Conservation (phyloP, 768 basidiomycete genomes). For the Rhizopogon salebrosus region DNA sequence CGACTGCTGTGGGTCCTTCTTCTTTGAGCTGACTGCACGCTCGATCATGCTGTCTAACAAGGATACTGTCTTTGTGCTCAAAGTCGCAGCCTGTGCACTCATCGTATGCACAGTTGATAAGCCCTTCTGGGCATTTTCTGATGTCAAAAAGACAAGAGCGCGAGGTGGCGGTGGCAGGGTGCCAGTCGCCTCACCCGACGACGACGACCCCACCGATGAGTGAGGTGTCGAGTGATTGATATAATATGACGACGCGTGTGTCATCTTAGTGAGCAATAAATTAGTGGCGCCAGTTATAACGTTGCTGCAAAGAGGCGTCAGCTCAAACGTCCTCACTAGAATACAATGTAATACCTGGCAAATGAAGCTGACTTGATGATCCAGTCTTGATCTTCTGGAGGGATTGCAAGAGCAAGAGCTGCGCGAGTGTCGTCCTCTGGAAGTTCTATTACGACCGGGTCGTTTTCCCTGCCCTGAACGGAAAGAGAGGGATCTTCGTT, state of each 20-base stretch:
- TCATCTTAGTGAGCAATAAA: constrained; percentile 56
- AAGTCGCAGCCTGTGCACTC: constrained; percentile 60
- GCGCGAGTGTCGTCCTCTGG: constrained; percentile 43
- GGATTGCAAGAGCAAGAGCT: constrained; percentile 56
- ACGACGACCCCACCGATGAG: constrained; percentile 21
- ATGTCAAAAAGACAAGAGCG: constrained; percentile 54
- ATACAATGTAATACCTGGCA: constrained; percentile 38
- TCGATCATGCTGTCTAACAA: constrained; percentile 58
- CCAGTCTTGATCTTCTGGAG: constrained; percentile 67
- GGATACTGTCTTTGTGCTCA: constrained; percentile 57
- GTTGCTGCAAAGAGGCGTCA: constrained; percentile 35
- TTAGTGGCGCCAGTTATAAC: constrained; percentile 65
- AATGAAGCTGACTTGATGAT: constrained; percentile 33
- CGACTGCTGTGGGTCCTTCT: constrained; percentile 11
- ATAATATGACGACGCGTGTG: constrained; percentile 56
- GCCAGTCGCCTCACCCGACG: constrained; percentile 18
- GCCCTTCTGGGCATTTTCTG: constrained; percentile 51
- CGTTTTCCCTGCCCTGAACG: constrained; percentile 44
- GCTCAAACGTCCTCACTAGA: constrained; percentile 17
- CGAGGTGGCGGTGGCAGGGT: constrained; percentile 22
- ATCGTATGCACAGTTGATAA: constrained; percentile 59
- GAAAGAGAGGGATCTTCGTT: constrained; percentile 55
- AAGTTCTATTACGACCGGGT: constrained; percentile 72
- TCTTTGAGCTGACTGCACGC: constrained; percentile 45
- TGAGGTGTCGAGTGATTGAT: constrained; percentile 54